Conservation (phyloP, 495 filamentous ascomycete genomes). For the Penicillium fimorum region DNA sequence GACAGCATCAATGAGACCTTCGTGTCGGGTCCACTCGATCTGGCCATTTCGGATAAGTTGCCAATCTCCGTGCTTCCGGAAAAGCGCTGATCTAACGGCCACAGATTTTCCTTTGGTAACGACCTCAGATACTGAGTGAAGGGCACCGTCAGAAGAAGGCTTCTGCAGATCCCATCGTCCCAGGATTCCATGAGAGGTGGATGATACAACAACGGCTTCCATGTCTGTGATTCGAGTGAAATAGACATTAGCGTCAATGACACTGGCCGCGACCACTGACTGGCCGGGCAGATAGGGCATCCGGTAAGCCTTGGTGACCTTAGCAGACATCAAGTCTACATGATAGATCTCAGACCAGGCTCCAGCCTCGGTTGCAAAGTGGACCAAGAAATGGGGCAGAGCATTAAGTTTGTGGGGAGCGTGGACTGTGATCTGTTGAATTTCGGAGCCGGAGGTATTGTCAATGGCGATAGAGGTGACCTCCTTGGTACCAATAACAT, state of each 20-base stretch:
- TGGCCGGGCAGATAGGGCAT: conserved; percentile 65
- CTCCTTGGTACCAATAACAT: conserved; percentile 74
- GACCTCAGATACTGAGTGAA: conserved; percentile 81
- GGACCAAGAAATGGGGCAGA: conserved; percentile 77
- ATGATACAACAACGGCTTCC: conserved; percentile 72
- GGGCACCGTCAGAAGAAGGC: conserved; percentile 36
- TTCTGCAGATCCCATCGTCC: conserved; percentile 64
- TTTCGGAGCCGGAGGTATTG: conserved; percentile 53
- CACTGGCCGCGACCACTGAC: conserved; percentile 78
- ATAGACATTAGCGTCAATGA: conserved; percentile 75
- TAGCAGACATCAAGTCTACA: conserved; percentile 64
- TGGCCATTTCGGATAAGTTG: conserved; percentile 79
- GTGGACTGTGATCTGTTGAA: conserved; percentile 68
- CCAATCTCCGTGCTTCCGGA: conserved; percentile 76
- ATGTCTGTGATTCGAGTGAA: conserved; percentile 76
- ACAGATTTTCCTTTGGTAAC: conserved; percentile 62
- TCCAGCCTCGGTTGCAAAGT: conserved; percentile 66
- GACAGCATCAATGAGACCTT: conserved; percentile 72
- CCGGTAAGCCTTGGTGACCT: conserved; percentile 69
- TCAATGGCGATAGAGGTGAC: conserved; percentile 50
- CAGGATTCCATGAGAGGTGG: conserved; percentile 70
- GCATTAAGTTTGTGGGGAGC: conserved; percentile 68
- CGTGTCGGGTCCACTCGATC: conserved; percentile 72
- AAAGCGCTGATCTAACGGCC: conserved; percentile 72
- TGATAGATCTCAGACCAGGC: conserved; percentile 88